Evolutionary conservation across 176 grass and related monocot genomes (phyloP).

Genomic region (Cenchrus fungigraminus): DNA sequence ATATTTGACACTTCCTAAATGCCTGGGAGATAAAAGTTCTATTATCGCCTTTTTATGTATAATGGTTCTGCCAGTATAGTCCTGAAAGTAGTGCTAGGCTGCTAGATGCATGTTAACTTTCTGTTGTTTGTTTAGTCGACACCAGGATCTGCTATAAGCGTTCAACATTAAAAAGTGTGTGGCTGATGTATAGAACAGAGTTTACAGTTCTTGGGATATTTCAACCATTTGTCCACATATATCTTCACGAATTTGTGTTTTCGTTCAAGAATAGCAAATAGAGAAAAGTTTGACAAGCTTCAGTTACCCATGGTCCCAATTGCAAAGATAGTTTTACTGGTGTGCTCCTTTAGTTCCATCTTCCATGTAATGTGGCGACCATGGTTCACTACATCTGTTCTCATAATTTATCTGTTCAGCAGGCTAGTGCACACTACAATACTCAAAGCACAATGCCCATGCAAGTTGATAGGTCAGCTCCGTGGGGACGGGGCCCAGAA

Average conservation of each 20-base stretch:
- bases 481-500: slow-evolving; percentile 69
- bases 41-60: background rate
- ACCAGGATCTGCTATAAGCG: slow-evolving; percentile 10
- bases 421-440: slow-evolving; percentile 74
- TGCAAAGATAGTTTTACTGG: slow-evolving; percentile 13
- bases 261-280: background rate
- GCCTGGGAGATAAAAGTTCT: slow-evolving; percentile 17
- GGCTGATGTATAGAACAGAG: background rate
- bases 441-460: slow-evolving; percentile 54
- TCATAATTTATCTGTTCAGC: slow-evolving; percentile 36
- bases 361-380: slow-evolving; percentile 5
- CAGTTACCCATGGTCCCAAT: background rate
- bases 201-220: background rate
- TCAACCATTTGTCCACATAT: slow-evolving; percentile 8
- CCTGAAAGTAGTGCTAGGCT: background rate
- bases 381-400: slow-evolving; percentile 22
- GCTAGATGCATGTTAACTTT: background rate
- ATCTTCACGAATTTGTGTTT: background rate
- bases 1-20: slow-evolving; percentile 20
- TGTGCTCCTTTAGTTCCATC: background rate
- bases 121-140: slow-evolving; percentile 13
- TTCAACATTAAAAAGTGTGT: background rate
- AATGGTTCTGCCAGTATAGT: background rate
- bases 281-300: background rate
- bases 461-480: slow-evolving; percentile 67